Percentiles rank a stretch among this genome's conserved stretches.
Evolutionary conservation across 441 rosid genomes (phyloP).

Genomic region (Francoa sonchifolia): DNA sequence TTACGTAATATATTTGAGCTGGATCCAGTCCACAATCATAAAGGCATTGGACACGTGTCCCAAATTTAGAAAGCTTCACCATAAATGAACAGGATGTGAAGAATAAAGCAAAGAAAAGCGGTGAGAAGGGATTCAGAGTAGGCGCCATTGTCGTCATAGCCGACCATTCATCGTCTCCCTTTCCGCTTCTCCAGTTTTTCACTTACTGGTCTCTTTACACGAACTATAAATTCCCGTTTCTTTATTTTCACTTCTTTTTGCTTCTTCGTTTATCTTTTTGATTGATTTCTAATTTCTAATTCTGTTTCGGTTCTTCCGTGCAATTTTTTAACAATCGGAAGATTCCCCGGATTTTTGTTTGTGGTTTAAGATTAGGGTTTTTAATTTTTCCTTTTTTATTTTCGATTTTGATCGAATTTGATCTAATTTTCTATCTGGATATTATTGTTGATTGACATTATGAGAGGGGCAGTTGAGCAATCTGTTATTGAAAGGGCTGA

Average conservation of each 20-base stretch:
- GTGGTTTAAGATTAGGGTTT: slow-evolving; percentile 11
- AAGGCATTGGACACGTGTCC: too few relatives aligned
- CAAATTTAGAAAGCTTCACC: too few relatives aligned
- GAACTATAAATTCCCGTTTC: too few relatives aligned
- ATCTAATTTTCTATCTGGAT: not conserved
- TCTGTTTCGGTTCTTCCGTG: slow-evolving; percentile 22
- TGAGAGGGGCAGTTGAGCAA: slow-evolving; percentile 32
- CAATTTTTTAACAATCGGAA: slow-evolving; percentile 41
- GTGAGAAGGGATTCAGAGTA: too few relatives aligned
- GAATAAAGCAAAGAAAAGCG: too few relatives aligned
- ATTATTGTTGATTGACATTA: slow-evolving; percentile 3
- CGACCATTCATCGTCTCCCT: too few relatives aligned
- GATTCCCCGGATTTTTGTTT: slow-evolving; percentile 20
- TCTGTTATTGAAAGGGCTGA: slow-evolving; percentile 34
- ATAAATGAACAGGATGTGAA: too few relatives aligned
- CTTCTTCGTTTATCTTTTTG: not conserved
- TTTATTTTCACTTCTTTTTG: not conserved
- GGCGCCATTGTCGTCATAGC: too few relatives aligned
- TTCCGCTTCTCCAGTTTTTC: too few relatives aligned
- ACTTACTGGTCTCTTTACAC: too few relatives aligned
- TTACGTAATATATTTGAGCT: too few relatives aligned
- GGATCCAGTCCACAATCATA: too few relatives aligned
- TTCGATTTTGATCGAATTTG: slow-evolving; percentile 1
- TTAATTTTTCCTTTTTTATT: not conserved
- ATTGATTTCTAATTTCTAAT: not conserved